These are phyloP conservation scores for Verticillium longisporum DNA, from an alignment of 2,329 filamentous ascomycete genomes.

Conservation along the genomic window DNA sequence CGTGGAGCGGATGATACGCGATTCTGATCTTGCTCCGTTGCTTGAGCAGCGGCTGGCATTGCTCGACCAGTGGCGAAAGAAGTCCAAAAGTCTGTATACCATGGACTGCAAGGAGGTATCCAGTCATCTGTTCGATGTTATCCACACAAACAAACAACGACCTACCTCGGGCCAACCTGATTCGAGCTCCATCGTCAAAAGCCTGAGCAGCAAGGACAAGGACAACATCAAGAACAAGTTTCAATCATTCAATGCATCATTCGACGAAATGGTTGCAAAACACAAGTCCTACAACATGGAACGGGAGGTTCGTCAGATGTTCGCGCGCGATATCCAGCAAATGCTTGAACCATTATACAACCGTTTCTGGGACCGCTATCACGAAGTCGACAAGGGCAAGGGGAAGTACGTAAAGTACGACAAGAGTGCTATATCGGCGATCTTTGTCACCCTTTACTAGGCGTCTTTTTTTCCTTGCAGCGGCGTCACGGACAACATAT, in stretches of 20 bases:
- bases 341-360: conserved; percentile 93
- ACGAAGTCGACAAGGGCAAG: conserved; percentile 95
- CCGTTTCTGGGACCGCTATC: conserved; percentile 94
- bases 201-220: conserved; percentile 81
- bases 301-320: conserved; percentile 72
- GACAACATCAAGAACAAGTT: conserved; percentile 97
- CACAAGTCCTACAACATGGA: conserved; percentile 89
- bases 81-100: conserved; percentile 72
- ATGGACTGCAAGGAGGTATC: conserved; percentile 86
- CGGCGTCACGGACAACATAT: background rate
- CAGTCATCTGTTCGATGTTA: conserved; percentile 78
- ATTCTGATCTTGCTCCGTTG: conserved; percentile 70
- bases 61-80: conserved; percentile 82
- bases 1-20: conserved; percentile 75
- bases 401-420: conserved; percentile 98
- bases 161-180: conserved; percentile 73
- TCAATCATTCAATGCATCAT: conserved; percentile 78
- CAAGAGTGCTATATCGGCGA: conserved; percentile 68
- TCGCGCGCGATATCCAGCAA: conserved; percentile 78
- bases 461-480: background rate
- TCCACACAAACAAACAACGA: conserved; percentile 76
- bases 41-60: conserved; percentile 59
- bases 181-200: conserved; percentile 77
- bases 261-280: conserved; percentile 78
- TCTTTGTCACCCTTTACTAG: conserved; percentile 48